Conservation (phyloP, 202 grass and related monocot genomes). For the Setaria italica region DNA sequence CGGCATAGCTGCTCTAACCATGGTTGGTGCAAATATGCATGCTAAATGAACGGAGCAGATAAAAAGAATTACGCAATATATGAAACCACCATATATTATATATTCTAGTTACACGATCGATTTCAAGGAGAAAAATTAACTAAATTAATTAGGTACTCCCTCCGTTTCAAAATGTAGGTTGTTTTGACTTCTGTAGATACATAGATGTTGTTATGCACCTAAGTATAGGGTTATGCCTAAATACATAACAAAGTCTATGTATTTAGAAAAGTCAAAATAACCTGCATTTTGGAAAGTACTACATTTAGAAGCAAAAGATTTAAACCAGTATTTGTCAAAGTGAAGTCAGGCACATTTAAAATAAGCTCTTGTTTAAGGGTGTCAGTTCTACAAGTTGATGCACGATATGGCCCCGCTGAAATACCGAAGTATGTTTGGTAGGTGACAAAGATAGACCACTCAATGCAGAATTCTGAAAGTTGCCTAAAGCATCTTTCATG, state of each 20-base stretch:
- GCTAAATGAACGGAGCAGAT: background rate
- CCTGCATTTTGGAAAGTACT: too few relatives aligned
- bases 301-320: too few relatives aligned
- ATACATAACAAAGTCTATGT: too few relatives aligned
- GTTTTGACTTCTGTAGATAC: too few relatives aligned
- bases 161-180: too few relatives aligned
- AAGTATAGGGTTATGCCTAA: too few relatives aligned
- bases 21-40: background rate
- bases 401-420: background rate
- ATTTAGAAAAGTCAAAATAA: too few relatives aligned
- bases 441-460: conserved; percentile 20
- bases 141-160: background rate
- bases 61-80: background rate
- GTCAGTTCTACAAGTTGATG: background rate
- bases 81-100: background rate
- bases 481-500: background rate
- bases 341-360: background rate
- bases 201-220: too few relatives aligned
- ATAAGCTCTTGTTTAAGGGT: background rate
- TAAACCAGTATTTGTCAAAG: background rate
- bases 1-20: background rate
- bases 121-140: background rate
- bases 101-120: background rate
- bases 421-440: background rate
- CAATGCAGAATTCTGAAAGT: background rate